Base-by-base conservation (phyloP, 331 rosid species). In the Pyrus hybrid region DNA sequence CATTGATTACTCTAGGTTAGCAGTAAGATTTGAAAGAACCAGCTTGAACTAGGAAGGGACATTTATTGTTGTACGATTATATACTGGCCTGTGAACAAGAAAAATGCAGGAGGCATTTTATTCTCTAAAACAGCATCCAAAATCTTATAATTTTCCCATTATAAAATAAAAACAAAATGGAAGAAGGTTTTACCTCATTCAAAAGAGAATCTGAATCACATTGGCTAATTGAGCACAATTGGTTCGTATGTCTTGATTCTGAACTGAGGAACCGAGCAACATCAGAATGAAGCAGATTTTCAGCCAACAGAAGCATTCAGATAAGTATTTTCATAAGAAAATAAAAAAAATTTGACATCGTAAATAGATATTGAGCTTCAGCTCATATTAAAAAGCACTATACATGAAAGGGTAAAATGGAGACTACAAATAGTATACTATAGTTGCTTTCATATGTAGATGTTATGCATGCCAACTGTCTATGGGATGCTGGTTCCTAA, bases 211-310 rank as follows among this genome's bases (percentile, higher is more conserved):
- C 85, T 56, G 96, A 92, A 83, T 90, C 82, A 73, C 99, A 94
- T 60, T 85, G 92, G 87, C 96, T 94, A 79, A 92, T 94, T 79
- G 99, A 94, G 89, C 99, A 92, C 80, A 94, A 86, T 74, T 87
- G 96, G 87, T 92, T 86, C 28, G 99, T 92, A 56, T 94, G 88
- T 58, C 87, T 84, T 86, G 97, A 92, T 83, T 89, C 97, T 53
- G 91, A 88, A 88, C 97, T 94, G 97, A 72, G 75, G 64, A 76
- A 69, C 20, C 80, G 70, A 80, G 70, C 62, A 72, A 82, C 26
- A 88, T 82, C 73, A 79, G 74, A 69, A 74, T 12, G 8, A 70
- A 82, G 69, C 67, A 72, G 66, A 72, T 75, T 80, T 77, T 76
- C 63, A 71, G 23, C 3, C 3, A 70, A 75, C 37, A 70, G 54